A percentile compares a stretch with the other conserved stretches of the same genome.
These are phyloP conservation scores for Xylaria arbuscula DNA, from an alignment of 2,329 filamentous ascomycete genomes.

Conservation along the genomic window DNA sequence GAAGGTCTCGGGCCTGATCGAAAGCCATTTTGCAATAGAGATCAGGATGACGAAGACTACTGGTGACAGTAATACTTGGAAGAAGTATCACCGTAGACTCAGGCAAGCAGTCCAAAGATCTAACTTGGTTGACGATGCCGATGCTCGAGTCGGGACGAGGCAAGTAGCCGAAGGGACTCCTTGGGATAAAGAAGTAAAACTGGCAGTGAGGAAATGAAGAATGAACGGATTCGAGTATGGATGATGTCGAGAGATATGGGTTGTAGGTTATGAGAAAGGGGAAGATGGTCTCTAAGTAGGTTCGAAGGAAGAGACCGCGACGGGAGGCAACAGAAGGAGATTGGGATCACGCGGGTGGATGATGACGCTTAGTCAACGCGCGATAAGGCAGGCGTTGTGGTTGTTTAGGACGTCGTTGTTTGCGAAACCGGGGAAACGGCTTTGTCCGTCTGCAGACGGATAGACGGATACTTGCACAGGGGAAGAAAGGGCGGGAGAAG, in stretches of 20 bases:
- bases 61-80: background rate
- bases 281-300: conserved; percentile 30
- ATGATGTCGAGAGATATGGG: conserved; percentile 12
- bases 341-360: conserved; percentile 41
- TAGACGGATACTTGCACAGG: background rate
- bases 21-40: conserved; percentile 44
- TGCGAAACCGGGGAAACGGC: conserved; percentile 35
- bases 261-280: conserved; percentile 28
- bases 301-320: conserved; percentile 34
- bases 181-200: conserved; percentile 10
- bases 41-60: background rate
- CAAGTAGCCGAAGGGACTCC: background rate
- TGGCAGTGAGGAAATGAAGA: background rate
- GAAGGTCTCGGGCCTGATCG: conserved; percentile 55
- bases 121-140: background rate
- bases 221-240: background rate
- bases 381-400: conserved; percentile 38
- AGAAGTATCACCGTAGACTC: background rate
- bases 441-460: conserved; percentile 33
- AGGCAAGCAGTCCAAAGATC: background rate
- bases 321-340: conserved; percentile 29
- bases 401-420: conserved; percentile 40
- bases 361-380: conserved; percentile 45
- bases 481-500: conserved; percentile 8
- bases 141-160: background rate